Evolutionary conservation across 2,329 filamentous ascomycete genomes (phyloP).

Genomic region (Cercospora sp.): DNA sequence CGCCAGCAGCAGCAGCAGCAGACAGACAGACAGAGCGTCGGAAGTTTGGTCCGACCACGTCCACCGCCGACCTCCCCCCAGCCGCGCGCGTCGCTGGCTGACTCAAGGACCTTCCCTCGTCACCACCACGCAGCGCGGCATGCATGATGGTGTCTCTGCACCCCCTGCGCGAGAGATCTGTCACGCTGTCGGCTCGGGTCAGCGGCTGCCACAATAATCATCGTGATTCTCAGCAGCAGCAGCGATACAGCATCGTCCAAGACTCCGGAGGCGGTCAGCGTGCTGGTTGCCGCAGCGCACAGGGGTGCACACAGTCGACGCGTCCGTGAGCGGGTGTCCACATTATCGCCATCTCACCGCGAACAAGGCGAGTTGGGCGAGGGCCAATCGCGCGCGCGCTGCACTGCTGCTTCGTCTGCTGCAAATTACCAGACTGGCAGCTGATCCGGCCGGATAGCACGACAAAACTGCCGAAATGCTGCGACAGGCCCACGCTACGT

Average conservation of each 20-base stretch:
- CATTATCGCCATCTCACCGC: conserved; percentile 17
- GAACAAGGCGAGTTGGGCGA: conserved; percentile 16
- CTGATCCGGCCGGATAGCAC: conserved; percentile 18
- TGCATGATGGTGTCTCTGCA: background rate
- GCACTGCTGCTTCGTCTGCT: conserved; percentile 2
- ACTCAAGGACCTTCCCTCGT: conserved; percentile 4
- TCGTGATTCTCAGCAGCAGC: background rate
- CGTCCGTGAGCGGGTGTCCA: conserved; percentile 13
- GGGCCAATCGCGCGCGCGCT: conserved; percentile 16
- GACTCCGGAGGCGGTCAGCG: conserved; percentile 25
- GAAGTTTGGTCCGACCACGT: background rate
- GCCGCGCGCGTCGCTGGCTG: background rate
- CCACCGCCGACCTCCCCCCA: background rate
- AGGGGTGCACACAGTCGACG: conserved; percentile 11
- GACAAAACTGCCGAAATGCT: conserved; percentile 20
- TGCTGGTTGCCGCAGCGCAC: conserved; percentile 11
- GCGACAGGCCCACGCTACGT: conserved; percentile 15
- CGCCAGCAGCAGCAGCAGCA: background rate
- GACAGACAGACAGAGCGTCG: background rate
- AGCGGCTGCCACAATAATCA: conserved; percentile 4
- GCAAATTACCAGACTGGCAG: conserved; percentile 7
- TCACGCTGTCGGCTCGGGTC: background rate
- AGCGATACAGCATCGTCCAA: background rate
- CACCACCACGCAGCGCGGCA: background rate
- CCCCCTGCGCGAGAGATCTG: background rate